A percentile compares a stretch with the other conserved stretches of the same genome.
phyloP scores from a whole-genome alignment of 1,139 yeast genomes.

The Kazachstania sp. region DNA sequence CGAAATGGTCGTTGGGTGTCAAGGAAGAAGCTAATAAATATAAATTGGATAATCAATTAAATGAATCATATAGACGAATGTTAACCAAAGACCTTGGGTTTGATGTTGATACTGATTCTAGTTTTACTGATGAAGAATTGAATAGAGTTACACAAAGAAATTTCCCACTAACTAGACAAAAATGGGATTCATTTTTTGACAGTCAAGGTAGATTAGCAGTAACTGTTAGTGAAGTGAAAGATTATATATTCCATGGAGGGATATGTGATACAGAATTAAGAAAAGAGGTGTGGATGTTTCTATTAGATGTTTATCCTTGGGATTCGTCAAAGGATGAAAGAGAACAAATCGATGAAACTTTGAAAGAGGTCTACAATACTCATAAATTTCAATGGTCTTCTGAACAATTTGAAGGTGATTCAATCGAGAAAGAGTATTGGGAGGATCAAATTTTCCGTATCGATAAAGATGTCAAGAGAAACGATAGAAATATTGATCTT shows the following conservation, averaged over 20 bases:
- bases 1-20: constrained; percentile 95
- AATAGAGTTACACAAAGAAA: constrained; percentile 39
- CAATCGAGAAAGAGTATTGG: constrained; percentile 60
- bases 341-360: constrained; percentile 44
- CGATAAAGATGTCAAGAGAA: constrained; percentile 88
- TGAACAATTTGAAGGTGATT: constrained; percentile 38
- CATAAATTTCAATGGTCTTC: constrained; percentile 56
- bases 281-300: constrained; percentile 75
- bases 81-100: constrained; percentile 59
- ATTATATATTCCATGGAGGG: constrained; percentile 86
- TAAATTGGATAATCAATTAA: constrained; percentile 48
- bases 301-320: constrained; percentile 85
- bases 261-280: constrained; percentile 49
- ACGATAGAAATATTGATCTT: constrained; percentile 69
- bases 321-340: constrained; percentile 69
- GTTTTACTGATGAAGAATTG: constrained; percentile 31
- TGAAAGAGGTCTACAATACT: constrained; percentile 55
- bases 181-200: constrained; percentile 85
- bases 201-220: constrained; percentile 60
- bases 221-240: constrained; percentile 71
- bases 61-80: constrained; percentile 50
- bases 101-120: constrained; percentile 41
- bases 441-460: constrained; percentile 80
- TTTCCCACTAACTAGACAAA: constrained; percentile 43
- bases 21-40: constrained; percentile 85